Conservation (phyloP, 1,139 yeast genomes). For the Pichia sp. region DNA sequence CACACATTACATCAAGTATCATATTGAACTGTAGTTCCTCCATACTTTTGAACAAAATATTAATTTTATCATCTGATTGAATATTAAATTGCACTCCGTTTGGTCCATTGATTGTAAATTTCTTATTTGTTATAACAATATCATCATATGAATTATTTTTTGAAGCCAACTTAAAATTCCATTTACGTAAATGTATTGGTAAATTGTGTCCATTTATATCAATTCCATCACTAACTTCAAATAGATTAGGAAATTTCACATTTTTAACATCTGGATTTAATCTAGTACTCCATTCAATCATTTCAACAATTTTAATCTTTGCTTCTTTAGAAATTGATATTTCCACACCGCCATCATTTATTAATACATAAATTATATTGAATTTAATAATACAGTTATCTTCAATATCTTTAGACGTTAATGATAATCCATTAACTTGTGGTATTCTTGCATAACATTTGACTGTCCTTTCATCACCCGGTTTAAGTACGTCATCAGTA, state of each 20-base stretch:
- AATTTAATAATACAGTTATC: slow-evolving; percentile 5
- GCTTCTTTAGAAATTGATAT: slow-evolving; percentile 27
- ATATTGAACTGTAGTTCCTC: slow-evolving; percentile 1
- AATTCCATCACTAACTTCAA: not conserved
- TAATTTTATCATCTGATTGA: not conserved
- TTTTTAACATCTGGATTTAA: slow-evolving; percentile 3
- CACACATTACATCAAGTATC: slow-evolving; percentile 3
- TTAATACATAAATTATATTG: slow-evolving; percentile 5
- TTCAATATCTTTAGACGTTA: not conserved
- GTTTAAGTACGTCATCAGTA: slow-evolving; percentile 11
- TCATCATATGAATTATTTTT: slow-evolving; percentile 6
- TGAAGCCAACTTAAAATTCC: slow-evolving; percentile 2
- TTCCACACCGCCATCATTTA: slow-evolving; percentile 5
- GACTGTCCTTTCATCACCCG: slow-evolving; percentile 15
- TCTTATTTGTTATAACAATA: not conserved
- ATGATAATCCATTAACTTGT: slow-evolving; percentile 17
- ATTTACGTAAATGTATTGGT: slow-evolving; percentile 3
- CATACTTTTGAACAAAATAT: not conserved
- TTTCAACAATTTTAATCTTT: slow-evolving; percentile 10
- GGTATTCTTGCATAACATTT: slow-evolving; percentile 31
- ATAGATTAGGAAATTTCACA: slow-evolving; percentile 1
- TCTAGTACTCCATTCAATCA: slow-evolving; percentile 9
- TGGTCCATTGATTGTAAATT: slow-evolving; percentile 7
- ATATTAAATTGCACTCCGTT: slow-evolving; percentile 3
- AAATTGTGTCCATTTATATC: not conserved